These are phyloP conservation scores for Ophiostoma montium DNA, from an alignment of 2,329 filamentous ascomycete species.

Conservation along the genomic window DNA sequence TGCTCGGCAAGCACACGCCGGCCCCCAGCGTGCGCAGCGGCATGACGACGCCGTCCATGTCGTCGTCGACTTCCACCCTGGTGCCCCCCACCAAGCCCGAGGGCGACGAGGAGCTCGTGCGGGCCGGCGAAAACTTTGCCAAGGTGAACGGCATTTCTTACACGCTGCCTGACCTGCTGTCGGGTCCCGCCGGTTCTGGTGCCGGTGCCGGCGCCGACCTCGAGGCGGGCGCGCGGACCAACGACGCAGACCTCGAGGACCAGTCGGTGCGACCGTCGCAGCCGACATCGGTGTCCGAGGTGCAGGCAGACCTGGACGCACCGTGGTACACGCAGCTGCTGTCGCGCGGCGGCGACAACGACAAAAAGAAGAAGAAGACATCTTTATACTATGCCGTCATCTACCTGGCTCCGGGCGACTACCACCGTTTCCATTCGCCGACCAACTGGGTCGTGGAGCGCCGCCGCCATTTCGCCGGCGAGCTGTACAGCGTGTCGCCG, in stretches of 20 bases:
- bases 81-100: slow-evolving; percentile 6
- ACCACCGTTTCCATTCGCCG: slow-evolving; percentile 95
- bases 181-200: slow-evolving; percentile 50
- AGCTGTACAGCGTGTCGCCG: slow-evolving; percentile 87
- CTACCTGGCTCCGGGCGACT: slow-evolving; percentile 93
- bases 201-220: too few relatives aligned
- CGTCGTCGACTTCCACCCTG: neutral
- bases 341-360: slow-evolving; percentile 40
- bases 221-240: slow-evolving; percentile 23
- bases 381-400: slow-evolving; percentile 81
- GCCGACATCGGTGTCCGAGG: slow-evolving; percentile 64
- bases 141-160: slow-evolving; percentile 89
- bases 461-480: slow-evolving; percentile 92
- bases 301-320: slow-evolving; percentile 68
- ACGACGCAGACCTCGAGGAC: slow-evolving; percentile 46
- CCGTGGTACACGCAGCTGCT: slow-evolving; percentile 59
- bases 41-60: slow-evolving; percentile 6
- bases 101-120: slow-evolving; percentile 52
- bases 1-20: slow-evolving; percentile 58
- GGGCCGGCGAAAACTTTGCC: slow-evolving; percentile 83
- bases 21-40: slow-evolving; percentile 34
- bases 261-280: slow-evolving; percentile 52
- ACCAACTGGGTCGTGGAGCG: slow-evolving; percentile 90
- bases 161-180: slow-evolving; percentile 75
- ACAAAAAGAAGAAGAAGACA: too few relatives aligned